Conservation (phyloP, 2,329 filamentous ascomycete species). For the Dactylonectria estremocensis region DNA sequence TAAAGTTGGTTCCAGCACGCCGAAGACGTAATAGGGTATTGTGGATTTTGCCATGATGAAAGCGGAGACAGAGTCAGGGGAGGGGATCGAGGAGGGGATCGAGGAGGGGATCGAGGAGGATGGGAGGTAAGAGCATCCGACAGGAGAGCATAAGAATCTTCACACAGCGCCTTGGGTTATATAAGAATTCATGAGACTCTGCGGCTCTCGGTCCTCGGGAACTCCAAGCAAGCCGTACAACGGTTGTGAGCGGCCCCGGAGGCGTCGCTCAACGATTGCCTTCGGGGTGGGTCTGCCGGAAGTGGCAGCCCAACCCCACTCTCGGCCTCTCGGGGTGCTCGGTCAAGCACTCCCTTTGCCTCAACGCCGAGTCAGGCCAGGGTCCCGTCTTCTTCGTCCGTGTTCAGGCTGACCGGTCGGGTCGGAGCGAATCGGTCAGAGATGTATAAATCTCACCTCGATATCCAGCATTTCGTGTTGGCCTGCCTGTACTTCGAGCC, state of each 20-base stretch:
- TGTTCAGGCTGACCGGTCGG: too few species aligned
- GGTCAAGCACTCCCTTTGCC: background rate
- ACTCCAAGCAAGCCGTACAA: too few species aligned
- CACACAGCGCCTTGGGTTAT: too few species aligned
- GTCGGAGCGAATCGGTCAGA: background rate
- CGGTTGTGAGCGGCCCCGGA: too few species aligned
- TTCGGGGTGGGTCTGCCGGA: background rate
- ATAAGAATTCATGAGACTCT: too few species aligned
- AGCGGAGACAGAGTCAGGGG: background rate
- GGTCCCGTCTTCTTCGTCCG: too few species aligned
- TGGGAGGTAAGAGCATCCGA: too few species aligned
- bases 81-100: too few species aligned
- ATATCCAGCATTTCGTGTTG: background rate
- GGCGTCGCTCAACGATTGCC: background rate
- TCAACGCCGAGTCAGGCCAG: background rate
- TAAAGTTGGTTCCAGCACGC: slow-evolving; percentile 1
- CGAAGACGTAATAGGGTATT: slow-evolving; percentile 4
- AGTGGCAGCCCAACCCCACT: background rate
- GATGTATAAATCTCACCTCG: slow-evolving; percentile 1
- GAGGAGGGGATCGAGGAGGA: too few species aligned
- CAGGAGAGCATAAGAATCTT: too few species aligned
- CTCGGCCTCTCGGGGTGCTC: slow-evolving; percentile 4
- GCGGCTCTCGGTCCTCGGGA: too few species aligned
- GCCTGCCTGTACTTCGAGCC: background rate
- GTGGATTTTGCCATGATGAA: slow-evolving; percentile 1